Base-by-base conservation (phyloP, 2,329 filamentous ascomycete genomes). In the Trichoderma sp. region DNA sequence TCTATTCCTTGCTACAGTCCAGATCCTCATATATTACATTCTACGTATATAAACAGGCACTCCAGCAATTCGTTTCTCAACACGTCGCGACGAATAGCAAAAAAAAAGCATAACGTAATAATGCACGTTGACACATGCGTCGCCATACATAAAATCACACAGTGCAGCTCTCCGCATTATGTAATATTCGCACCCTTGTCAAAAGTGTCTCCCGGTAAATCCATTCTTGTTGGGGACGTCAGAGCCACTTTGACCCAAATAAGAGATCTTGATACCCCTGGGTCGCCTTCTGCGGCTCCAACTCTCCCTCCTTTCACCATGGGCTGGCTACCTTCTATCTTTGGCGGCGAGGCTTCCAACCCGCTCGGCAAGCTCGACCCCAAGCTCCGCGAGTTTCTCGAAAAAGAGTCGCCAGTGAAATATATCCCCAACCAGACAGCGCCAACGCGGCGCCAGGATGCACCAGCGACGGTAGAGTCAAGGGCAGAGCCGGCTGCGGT, bases 371-470 rank as follows among this genome's bases (percentile, higher is more conserved):
- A 92, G 74, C 89, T 97, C 75, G 93, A 97, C 77, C 92, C 93
- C 49, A 89, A 90, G 72, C 87, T 97, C 68, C 91, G 91, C 76
- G 91, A 95, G 73, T 97, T 94, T 79, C 89, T 97, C 76, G 86
- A 94, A 77, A 89, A 91, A 80, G 92, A 97, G 83, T 91, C 92
- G 31, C 91, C 93, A 37, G 83, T 91, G 74, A 92, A 92, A 81
- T 91, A 91, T 83, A 78, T 77, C 70, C 70, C 75, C 71, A 75
- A 75, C 68, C 74, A 77, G 68, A 29, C 69, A 21, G 40, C 73
- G 29, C 13, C 71, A n/a, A 27, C 68, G 43, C 60, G 71, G 55
- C 71, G 72, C 14, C 52, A 72, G 37, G 16, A 64, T 29, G 40
- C 69, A n/a, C n/a, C 72, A 5, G 31, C 75, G 58, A 68, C 69